Evolutionary conservation across 768 basidiomycete genomes (phyloP).

Genomic region (Rhodotorula paludigena): DNA sequence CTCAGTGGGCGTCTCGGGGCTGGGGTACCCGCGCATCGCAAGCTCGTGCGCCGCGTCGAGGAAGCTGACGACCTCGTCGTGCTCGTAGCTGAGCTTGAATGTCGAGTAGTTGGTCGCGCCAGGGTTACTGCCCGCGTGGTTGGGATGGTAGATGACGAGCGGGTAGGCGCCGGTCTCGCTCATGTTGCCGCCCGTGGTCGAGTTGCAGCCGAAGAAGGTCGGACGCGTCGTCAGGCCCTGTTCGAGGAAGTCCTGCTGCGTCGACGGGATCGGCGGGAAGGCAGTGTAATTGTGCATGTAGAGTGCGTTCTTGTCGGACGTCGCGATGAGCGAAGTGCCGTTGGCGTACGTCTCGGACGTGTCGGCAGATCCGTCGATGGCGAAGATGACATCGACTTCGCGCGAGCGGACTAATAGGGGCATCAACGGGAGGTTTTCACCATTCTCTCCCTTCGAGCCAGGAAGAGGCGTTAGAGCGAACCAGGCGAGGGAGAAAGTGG

Average conservation of each 20-base stretch:
- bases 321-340: constrained; percentile 56
- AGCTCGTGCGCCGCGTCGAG: constrained; percentile 60
- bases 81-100: constrained; percentile 51
- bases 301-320: constrained; percentile 49
- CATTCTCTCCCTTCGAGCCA: constrained; percentile 64
- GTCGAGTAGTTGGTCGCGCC: constrained; percentile 44
- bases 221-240: constrained; percentile 63
- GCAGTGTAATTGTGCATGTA: constrained; percentile 1
- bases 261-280: constrained; percentile 36
- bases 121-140: constrained; percentile 54
- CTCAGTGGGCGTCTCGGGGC: background rate
- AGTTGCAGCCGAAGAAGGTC: constrained; percentile 61
- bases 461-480: too few relatives aligned
- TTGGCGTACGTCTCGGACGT: constrained; percentile 61
- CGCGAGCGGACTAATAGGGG: constrained; percentile 67
- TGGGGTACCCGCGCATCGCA: constrained; percentile 48
- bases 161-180: constrained; percentile 53
- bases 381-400: constrained; percentile 67
- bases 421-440: constrained; percentile 65
- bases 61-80: constrained; percentile 56
- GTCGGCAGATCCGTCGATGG: constrained; percentile 59
- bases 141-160: constrained; percentile 69
- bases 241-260: constrained; percentile 54
- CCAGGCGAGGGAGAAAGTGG: too few relatives aligned
- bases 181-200: constrained; percentile 6